These are phyloP conservation scores for Phytophthora uliginosa DNA, from an alignment of 352 stramenopile genomes.

Conservation along the genomic window DNA sequence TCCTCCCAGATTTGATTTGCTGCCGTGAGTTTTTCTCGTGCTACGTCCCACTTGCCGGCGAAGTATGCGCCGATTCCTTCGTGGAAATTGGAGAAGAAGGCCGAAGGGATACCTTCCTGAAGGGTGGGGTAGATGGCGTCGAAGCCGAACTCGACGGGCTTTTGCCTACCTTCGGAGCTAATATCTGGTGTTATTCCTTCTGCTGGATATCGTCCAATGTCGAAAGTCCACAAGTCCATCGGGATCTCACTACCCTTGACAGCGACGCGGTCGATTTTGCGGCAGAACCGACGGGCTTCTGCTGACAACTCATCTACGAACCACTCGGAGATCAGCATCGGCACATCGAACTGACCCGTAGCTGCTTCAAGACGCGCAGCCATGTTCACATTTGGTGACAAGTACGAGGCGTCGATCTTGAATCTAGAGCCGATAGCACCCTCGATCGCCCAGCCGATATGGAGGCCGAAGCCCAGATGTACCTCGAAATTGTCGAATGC, in stretches of 20 bases:
- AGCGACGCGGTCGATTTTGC: constrained; percentile 97
- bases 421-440: constrained; percentile 97
- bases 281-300: constrained; percentile 86
- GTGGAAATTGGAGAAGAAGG: constrained; percentile 95
- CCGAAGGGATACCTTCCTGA: constrained; percentile 80
- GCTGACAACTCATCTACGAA: constrained; percentile 95
- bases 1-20: constrained; percentile 95
- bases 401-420: constrained; percentile 99
- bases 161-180: constrained; percentile 71
- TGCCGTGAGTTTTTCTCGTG: constrained; percentile 81
- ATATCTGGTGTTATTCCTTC: constrained; percentile 67
- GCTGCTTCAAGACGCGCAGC: constrained; percentile 96
- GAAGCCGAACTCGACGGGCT: constrained; percentile 83
- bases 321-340: constrained; percentile 96
- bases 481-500: constrained; percentile 94
- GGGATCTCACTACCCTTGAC: constrained; percentile 97
- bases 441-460: constrained; percentile 99
- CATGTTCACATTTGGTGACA: constrained; percentile 99
- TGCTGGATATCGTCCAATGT: constrained; percentile 87
- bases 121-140: constrained; percentile 81
- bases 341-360: constrained; percentile 96
- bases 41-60: constrained; percentile 92
- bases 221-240: constrained; percentile 96
- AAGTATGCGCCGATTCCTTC: constrained; percentile 95
- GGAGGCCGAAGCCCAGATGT: constrained; percentile 97